phyloP scores from a whole-genome alignment of 371 early-diverging fungal genomes.

The Mortierella sp. region DNA sequence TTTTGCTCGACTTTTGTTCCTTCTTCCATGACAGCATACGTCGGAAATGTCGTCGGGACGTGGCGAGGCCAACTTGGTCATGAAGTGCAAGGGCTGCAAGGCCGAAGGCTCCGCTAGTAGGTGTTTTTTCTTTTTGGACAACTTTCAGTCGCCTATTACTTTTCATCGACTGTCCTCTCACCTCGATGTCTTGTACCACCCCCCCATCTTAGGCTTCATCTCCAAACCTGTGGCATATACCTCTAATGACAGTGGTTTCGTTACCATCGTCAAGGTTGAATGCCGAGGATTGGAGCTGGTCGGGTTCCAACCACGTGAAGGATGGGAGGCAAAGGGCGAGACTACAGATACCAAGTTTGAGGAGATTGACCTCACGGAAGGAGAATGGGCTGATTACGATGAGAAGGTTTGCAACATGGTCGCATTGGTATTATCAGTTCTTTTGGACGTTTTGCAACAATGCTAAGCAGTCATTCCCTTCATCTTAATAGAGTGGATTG shows the following conservation, averaged over 20 bases:
- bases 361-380: slow-evolving; percentile 83
- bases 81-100: slow-evolving; percentile 94
- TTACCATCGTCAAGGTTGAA: slow-evolving; percentile 78
- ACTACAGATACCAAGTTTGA: slow-evolving; percentile 81
- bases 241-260: slow-evolving; percentile 69
- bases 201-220: slow-evolving; percentile 58
- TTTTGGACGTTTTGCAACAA: too few relatives aligned
- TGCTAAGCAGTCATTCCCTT: too few relatives aligned
- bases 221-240: slow-evolving; percentile 70
- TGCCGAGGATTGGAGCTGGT: slow-evolving; percentile 90
- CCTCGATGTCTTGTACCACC: neutral
- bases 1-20: neutral
- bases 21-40: slow-evolving; percentile 24
- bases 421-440: neutral
- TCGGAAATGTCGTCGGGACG: slow-evolving; percentile 59
- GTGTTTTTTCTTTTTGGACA: neutral
- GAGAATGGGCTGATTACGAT: slow-evolving; percentile 93
- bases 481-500: slow-evolving; percentile 52
- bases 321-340: slow-evolving; percentile 78
- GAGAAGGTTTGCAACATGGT: slow-evolving; percentile 65
- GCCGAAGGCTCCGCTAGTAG: slow-evolving; percentile 80
- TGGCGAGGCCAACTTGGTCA: slow-evolving; percentile 89
- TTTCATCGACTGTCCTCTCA: neutral
- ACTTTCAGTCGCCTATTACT: neutral
- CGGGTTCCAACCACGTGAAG: slow-evolving; percentile 79